Evolutionary conservation across 129 eudicot genomes (phyloP), one percentile per base, ranked within the genome.

Genomic region (Lactuca sativa): DNA sequence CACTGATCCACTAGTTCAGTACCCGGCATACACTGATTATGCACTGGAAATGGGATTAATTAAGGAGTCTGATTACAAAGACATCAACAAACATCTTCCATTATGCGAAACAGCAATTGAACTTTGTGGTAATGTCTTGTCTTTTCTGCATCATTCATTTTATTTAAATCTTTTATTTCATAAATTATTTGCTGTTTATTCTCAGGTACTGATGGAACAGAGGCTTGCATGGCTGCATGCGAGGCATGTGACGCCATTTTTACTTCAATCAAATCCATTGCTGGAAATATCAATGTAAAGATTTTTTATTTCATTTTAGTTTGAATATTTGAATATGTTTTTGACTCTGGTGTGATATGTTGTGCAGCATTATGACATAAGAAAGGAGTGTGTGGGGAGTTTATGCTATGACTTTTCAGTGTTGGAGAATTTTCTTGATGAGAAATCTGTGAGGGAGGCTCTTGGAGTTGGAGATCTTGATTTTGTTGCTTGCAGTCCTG

Each of bases 371-470:
- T 92, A 92, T 69, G 98, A 92, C 70, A 77, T 92, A 65, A 67
- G 98, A 71, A 89, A 82, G 87, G 78, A 92, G 87, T 92, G 98
- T 37, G 87, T 70, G 85, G 98, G 98, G 38, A 84, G 90, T 62
- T 95, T 92, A 40, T 92, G 98, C 79, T 92, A 92, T 17, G 98
- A 92, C 88, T 92, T 92, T 58, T 92, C 98, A 31, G 65, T 79
- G 79, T 64, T 90, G 96, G 96, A 89, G 74, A 83, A 70, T 64
- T 67, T 83, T 52, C 81, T 92, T 59, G 78, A 83, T 78, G 77
- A 82, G 81, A 74, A 85, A 25, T 74, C 90, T 18, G 98, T 92
- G 31, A 89, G 80, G 69, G 75, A 78, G 3, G 89, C 96, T 53
- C 83, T 92, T 47, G 98, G 98, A 18, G 98, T 92, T 54, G 90